Percentiles rank a stretch among this genome's conserved stretches.
Evolutionary conservation across 805 yeast genomes (phyloP).

Genomic region (Schwanniomyces yamadae): DNA sequence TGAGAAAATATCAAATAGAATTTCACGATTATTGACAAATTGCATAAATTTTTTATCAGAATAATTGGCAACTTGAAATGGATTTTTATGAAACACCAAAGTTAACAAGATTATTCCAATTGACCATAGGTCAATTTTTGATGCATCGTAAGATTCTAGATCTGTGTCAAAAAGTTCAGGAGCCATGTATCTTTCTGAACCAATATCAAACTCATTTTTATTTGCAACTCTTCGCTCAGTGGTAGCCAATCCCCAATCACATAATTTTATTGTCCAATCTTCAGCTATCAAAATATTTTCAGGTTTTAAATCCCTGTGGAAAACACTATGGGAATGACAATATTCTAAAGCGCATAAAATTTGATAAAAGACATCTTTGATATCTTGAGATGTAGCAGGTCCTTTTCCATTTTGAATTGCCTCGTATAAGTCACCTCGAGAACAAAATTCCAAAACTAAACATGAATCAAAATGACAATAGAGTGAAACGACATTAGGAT

Average conservation of each 20-base stretch:
- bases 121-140: conserved; percentile 87
- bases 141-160: conserved; percentile 67
- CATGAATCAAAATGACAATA: conserved; percentile 53
- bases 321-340: conserved; percentile 49
- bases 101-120: conserved; percentile 81
- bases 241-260: conserved; percentile 63
- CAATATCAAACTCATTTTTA: conserved; percentile 65
- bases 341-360: conserved; percentile 49
- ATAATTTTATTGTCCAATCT: conserved; percentile 56
- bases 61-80: conserved; percentile 77
- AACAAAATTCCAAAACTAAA: conserved; percentile 71
- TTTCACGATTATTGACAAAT: conserved; percentile 84
- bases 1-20: conserved; percentile 88
- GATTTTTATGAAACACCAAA: conserved; percentile 83
- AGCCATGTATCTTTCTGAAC: conserved; percentile 91
- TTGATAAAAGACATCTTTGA: conserved; percentile 53
- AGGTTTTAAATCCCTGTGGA: conserved; percentile 58
- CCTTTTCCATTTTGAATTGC: conserved; percentile 66
- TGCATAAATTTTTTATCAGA: conserved; percentile 80
- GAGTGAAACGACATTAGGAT: conserved; percentile 46
- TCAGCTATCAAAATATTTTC: conserved; percentile 53
- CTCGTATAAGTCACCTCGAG: conserved; percentile 84
- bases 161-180: conserved; percentile 77
- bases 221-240: conserved; percentile 56
- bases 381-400: conserved; percentile 57